Base-by-base conservation (phyloP, 306 rosid genomes). In the Trifolium dubium region DNA sequence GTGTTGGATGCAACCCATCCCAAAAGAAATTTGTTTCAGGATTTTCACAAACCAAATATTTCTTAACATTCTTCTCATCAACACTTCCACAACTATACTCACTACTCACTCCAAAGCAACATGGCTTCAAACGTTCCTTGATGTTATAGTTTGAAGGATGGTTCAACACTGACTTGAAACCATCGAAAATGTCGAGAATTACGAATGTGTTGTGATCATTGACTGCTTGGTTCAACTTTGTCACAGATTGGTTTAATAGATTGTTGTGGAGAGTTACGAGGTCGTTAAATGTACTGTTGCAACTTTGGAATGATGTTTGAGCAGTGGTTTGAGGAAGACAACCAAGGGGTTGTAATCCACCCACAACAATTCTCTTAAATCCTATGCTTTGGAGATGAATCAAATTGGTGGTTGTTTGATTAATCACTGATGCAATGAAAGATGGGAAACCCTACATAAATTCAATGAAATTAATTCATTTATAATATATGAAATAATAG, bases 1-100 rank as follows among this genome's bases (percentile, higher is more conserved):
- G 91, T 10, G 96, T 79, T 1, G 97, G 97, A 44, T 89, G 97
- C 55, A 74, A 79, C 5, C 7, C 0, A 83, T 92, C 97, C 97
- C 90, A 92, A 58, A 89, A 92, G 88, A 92, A 92, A 37, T 89
- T 10, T 2, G 88, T 66, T 40, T 71, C 15, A 0, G 96, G 93
- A 58, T 80, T 14, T 0, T 85, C 83, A 65, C 97, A 89, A 39
- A 89, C 66, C 8, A 19, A 77, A 31, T 85, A 92, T 71, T 85
- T 86, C 81, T 80, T 88, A 28, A 40, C 79, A 1, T 86, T 87
- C 31, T 63, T 79, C 13, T 28, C 17, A 4, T 80, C 88, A 8
- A 85, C 80, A 14, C 82, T 86, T 32, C 96, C 96, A 55, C 96
- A 92, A 2, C 7, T 35, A 54, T 72, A 72, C 43, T 32, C 43